Conservation (phyloP, 495 filamentous ascomycete species). For the Elasticomyces elasticus region DNA sequence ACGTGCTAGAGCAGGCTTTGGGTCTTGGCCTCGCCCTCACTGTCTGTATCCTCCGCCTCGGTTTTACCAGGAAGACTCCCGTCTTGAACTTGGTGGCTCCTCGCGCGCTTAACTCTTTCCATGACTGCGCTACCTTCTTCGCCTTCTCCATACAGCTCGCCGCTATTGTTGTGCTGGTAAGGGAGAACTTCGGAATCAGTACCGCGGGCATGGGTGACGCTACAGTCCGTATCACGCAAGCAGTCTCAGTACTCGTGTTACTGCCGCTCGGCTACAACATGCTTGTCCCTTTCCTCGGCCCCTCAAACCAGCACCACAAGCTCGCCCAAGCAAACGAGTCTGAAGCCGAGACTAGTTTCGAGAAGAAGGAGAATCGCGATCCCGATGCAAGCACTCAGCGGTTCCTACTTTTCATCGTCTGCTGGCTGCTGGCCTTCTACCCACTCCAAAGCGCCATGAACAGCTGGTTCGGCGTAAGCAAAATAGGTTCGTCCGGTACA, state of each 20-base stretch:
- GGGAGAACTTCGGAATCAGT: constrained; percentile 30
- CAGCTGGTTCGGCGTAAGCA: background rate
- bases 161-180: constrained; percentile 27
- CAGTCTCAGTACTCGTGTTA: constrained; percentile 25
- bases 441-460: background rate
- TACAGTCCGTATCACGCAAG: constrained; percentile 28
- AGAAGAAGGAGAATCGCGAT: too few species aligned
- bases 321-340: too few species aligned
- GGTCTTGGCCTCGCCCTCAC: too few species aligned
- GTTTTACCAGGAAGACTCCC: background rate
- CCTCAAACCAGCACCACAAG: background rate
- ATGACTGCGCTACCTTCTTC: constrained; percentile 31
- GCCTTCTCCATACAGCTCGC: constrained; percentile 32
- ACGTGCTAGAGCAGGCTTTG: background rate
- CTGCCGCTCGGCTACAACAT: constrained; percentile 16
- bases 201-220: constrained; percentile 26
- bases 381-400: background rate
- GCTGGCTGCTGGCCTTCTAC: background rate
- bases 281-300: background rate
- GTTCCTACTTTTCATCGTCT: background rate
- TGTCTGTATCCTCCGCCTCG: too few species aligned
- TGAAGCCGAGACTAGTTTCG: too few species aligned
- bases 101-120: constrained; percentile 13
- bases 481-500: background rate
- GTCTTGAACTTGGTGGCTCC: background rate